A percentile compares a stretch with the other conserved stretches of the same genome.
These are phyloP conservation scores for Penicillium roqueforti DNA, from an alignment of 495 filamentous ascomycete genomes.

Conservation along the genomic window DNA sequence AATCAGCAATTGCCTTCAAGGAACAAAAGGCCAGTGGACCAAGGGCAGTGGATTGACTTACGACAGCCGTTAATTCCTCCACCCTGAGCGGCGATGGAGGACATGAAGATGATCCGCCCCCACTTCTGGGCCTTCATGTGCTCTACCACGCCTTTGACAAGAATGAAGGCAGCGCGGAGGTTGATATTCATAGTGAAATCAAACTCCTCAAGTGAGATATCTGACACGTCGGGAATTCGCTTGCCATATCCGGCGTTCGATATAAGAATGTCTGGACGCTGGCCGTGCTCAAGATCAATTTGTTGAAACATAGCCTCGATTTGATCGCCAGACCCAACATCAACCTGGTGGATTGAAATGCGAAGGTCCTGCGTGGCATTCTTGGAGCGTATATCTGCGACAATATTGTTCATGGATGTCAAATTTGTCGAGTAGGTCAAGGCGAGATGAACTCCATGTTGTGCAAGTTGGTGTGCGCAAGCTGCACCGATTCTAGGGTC, in stretches of 20 bases:
- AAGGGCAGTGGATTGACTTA: slow-evolving; percentile 22
- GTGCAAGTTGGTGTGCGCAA: slow-evolving; percentile 52
- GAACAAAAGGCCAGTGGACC: neutral
- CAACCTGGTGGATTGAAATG: slow-evolving; percentile 54
- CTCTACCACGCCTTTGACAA: slow-evolving; percentile 60
- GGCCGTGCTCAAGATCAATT: slow-evolving; percentile 49
- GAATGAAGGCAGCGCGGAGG: slow-evolving; percentile 59
- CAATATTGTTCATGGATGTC: slow-evolving; percentile 43
- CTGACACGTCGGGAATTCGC: slow-evolving; percentile 45
- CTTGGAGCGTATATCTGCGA: slow-evolving; percentile 33
- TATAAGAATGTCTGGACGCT: slow-evolving; percentile 59
- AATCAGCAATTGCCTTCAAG: neutral
- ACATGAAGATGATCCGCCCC: slow-evolving; percentile 67
- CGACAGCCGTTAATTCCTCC: slow-evolving; percentile 65
- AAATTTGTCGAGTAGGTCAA: slow-evolving; percentile 58
- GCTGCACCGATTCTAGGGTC: slow-evolving; percentile 56
- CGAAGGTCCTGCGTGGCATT: slow-evolving; percentile 31
- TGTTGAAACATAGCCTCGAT: slow-evolving; percentile 49
- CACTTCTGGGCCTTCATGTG: slow-evolving; percentile 59
- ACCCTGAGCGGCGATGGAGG: slow-evolving; percentile 61
- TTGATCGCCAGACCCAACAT: slow-evolving; percentile 49
- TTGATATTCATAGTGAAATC: slow-evolving; percentile 64
- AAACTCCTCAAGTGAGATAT: slow-evolving; percentile 58
- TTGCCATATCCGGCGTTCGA: slow-evolving; percentile 56
- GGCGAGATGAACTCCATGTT: slow-evolving; percentile 52